Evolutionary conservation across 345 rosid genomes (phyloP).

Genomic region (Syzygium grande): DNA sequence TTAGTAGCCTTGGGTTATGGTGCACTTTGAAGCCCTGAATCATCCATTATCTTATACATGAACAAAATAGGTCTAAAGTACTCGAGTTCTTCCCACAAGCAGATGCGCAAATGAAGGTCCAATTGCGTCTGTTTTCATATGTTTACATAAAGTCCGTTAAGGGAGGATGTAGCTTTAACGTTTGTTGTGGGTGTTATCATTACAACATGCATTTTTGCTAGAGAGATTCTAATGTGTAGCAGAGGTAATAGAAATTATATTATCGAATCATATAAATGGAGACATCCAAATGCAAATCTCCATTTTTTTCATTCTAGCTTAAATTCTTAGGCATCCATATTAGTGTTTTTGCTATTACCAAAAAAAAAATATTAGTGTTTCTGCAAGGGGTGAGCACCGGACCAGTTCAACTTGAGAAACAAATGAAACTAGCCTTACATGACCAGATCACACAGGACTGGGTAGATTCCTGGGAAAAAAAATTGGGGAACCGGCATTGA

Average conservation of each 20-base stretch:
- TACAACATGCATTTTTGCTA: not conserved
- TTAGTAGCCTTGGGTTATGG: not conserved
- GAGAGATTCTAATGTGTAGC: not conserved
- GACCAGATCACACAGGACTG: not conserved
- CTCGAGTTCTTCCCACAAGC: not conserved
- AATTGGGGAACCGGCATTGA: not conserved
- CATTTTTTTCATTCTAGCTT: not conserved
- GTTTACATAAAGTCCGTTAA: not conserved
- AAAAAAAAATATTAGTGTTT: not conserved
- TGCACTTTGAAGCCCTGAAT: not conserved
- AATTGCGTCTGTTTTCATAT: not conserved
- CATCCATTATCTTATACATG: not conserved
- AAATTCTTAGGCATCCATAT: not conserved
- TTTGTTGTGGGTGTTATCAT: not conserved
- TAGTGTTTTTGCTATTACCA: too few species aligned
- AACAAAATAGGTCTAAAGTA: not conserved
- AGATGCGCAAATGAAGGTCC: not conserved
- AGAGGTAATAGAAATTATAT: not conserved
- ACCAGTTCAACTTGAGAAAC: not conserved
- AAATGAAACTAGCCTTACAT: not conserved
- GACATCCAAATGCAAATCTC: not conserved
- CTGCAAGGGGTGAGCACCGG: not conserved
- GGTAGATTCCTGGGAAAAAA: not conserved
- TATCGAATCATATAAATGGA: not conserved
- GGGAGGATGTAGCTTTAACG: not conserved